Conservation (phyloP, 2,329 filamentous ascomycete genomes). For the Aureobasidium lini region DNA sequence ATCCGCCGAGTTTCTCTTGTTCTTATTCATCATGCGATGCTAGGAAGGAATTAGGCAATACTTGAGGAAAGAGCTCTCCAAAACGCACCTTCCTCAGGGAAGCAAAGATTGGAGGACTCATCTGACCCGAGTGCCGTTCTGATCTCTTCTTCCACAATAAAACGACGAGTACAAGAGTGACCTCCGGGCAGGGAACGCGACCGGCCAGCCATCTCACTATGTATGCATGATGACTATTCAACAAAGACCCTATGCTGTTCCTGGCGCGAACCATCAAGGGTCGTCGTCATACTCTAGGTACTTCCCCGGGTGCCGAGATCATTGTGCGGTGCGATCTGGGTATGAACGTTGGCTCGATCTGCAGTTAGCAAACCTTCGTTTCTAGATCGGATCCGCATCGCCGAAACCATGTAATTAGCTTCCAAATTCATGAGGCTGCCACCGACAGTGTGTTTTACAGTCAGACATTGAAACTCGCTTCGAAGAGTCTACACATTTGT, state of each 20-base stretch:
- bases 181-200: not conserved
- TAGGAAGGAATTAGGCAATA: not conserved
- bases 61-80: not conserved
- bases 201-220: not conserved
- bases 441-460: not conserved
- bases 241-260: not conserved
- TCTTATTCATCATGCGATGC: not conserved
- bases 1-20: not conserved
- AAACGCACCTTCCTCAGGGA: slow-evolving; percentile 7
- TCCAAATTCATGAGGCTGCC: not conserved
- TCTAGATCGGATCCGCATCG: not conserved
- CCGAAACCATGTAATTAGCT: not conserved
- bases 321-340: slow-evolving; percentile 4
- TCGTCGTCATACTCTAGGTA: slow-evolving; percentile 2
- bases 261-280: slow-evolving; percentile 2
- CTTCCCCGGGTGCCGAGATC: slow-evolving; percentile 7
- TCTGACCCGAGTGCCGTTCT: not conserved
- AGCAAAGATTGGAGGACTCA: slow-evolving; percentile 10
- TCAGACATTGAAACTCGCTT: not conserved
- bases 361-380: slow-evolving; percentile 1
- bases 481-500: not conserved
- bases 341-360: slow-evolving; percentile 2
- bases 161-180: not conserved
- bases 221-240: not conserved
- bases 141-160: not conserved